Percentiles rank a stretch among this genome's conserved stretches.
Evolutionary conservation across 1,139 yeast genomes (phyloP).

Genomic region (Arxiozyma heterogenica): DNA sequence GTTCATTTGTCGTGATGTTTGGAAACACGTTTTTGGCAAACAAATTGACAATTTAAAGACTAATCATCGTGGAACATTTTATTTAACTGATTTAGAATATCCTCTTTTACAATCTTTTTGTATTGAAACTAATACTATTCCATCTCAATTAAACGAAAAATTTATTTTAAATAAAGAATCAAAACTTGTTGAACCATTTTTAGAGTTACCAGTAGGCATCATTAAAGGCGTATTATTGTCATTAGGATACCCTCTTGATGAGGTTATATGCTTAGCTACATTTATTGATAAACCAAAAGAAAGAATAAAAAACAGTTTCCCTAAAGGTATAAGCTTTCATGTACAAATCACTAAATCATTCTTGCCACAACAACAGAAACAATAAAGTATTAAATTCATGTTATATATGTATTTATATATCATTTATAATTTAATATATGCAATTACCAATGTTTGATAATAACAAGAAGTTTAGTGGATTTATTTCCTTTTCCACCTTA

Average conservation of each 20-base stretch:
- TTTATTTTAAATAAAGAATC: conserved; percentile 29
- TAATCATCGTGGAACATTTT: conserved; percentile 60
- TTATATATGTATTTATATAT: not conserved
- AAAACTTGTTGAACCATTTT: conserved; percentile 38
- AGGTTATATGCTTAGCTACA: conserved; percentile 24
- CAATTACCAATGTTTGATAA: not conserved
- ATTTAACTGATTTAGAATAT: conserved; percentile 26
- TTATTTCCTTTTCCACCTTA: not conserved
- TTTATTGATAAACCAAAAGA: conserved; percentile 23
- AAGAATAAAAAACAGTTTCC: conserved; percentile 15
- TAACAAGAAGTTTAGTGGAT: no score
- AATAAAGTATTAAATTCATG: not conserved
- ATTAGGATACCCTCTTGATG: conserved; percentile 23
- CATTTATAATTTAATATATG: not conserved
- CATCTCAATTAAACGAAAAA: conserved; percentile 9
- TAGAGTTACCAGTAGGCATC: conserved; percentile 79
- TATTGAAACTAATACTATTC: conserved; percentile 3
- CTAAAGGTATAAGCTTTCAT: conserved; percentile 29
- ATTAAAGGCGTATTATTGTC: conserved; percentile 61
- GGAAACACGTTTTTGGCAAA: conserved; percentile 71
- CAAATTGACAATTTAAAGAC: conserved; percentile 90
- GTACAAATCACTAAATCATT: conserved; percentile 20
- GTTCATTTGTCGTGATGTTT: conserved; percentile 83
- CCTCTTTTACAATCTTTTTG: conserved; percentile 22
- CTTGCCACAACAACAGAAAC: not conserved